Evolutionary conservation across 2,329 filamentous ascomycete species (phyloP).

Genomic region (Triangularia setosa): DNA sequence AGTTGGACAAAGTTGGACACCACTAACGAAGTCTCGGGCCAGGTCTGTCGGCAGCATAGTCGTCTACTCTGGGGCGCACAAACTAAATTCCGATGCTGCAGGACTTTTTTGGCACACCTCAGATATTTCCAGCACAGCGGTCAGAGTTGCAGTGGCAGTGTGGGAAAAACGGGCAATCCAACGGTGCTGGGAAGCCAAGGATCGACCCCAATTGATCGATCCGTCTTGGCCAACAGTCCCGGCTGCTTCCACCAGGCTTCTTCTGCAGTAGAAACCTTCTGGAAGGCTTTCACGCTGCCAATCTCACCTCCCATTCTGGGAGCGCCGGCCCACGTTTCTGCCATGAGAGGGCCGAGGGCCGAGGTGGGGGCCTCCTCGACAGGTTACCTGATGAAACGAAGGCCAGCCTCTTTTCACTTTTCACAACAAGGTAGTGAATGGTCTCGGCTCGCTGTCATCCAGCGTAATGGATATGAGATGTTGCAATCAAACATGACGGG

Average conservation of each 20-base stretch:
- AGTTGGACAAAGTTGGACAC: neutral
- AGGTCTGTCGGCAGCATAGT: neutral
- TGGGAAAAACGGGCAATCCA: neutral
- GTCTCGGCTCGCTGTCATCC: conserved; percentile 7
- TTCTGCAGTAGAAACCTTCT: conserved; percentile 19
- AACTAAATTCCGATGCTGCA: conserved; percentile 6
- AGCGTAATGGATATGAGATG: conserved; percentile 5
- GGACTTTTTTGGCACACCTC: neutral
- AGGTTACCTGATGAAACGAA: conserved; percentile 6
- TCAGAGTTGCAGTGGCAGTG: neutral
- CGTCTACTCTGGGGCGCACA: neutral
- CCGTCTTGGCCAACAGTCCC: conserved; percentile 4
- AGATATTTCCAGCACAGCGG: neutral
- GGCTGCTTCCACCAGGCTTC: conserved; percentile 3
- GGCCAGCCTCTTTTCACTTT: neutral
- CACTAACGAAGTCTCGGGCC: conserved; percentile 4
- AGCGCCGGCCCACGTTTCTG: conserved; percentile 2
- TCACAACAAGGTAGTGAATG: neutral
- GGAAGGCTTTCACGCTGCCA: conserved; percentile 15
- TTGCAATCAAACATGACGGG: conserved; percentile 1
- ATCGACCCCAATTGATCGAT: neutral
- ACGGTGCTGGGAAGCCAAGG: neutral
- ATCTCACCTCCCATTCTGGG: conserved; percentile 9
- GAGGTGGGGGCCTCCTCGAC: conserved; percentile 11
- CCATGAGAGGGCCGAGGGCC: conserved; percentile 11